Evolutionary conservation across 352 stramenopile species (phyloP), one percentile per base, ranked within the genome.

Genomic region (Thalassiosira hispida): DNA sequence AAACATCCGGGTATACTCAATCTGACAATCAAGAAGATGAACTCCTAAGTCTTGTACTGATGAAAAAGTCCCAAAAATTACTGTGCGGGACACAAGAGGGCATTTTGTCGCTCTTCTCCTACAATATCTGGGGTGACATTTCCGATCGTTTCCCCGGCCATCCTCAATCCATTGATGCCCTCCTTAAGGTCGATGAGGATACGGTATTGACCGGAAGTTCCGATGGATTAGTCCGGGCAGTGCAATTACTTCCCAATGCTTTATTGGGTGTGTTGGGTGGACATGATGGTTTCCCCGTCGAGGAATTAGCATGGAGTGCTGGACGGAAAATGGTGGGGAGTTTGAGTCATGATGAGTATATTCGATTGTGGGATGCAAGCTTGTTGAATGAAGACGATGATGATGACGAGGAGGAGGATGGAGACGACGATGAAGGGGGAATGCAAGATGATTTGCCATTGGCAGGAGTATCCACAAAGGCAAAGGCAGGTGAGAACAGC

Each of bases 121-220:
- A 95, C 94, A 95, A 94, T 23, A 96, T 88, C 14, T 99, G 96
- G 96, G 96, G 95, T 61, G 96, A 99, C 77, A 97, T 98, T 81
- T 97, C 93, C 46, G 96, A 98, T 87, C 93, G 96, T 3, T 98
- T 98, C 73, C 95, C 95, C 0, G 96, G 89, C 3, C 96, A 99
- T 86, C 96, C 97, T 1, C 90, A 97, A 33, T 97, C 93, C 23
- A 94, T 99, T 29, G 96, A 99, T 68, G 90, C 95, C 0, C 75
- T 99, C 8, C 83, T 98, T 0, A 98, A 98, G 81, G 91, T 99
- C 55, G 96, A 99, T 72, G 96, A 99, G 85, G 96, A 98, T 82
- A 98, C 96, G 1, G 73, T 99, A 8, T 88, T 98, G 29, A 98
- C 97, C 1, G 97, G 96, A 38, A 98, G 95, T 16, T 98, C 94